Evolutionary conservation across 495 filamentous ascomycete species (phyloP), one percentile per base, ranked within the genome.

Genomic region (Penicillium antarcticum): DNA sequence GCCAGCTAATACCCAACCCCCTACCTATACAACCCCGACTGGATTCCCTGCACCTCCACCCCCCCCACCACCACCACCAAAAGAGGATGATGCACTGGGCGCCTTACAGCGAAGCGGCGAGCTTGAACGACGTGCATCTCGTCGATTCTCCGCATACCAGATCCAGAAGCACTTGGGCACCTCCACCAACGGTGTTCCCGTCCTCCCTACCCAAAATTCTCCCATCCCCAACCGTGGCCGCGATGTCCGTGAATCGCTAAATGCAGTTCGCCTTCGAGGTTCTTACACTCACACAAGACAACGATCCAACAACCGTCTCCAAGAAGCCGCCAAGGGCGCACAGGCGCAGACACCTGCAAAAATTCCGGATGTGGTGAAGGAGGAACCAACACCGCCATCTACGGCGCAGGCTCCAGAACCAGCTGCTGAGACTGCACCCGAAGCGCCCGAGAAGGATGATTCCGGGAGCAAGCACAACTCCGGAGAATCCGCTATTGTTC

Each of bases 111-210:
- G 89, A 65, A 91, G 91, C 45, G 90, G 91, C 5, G 90, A 96
- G 50, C 73, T 97, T n/a, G 92, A 97, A 61, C 80, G 94, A 56
- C 81, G 94, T 57, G 95, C 94, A 9, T 97, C 95, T 3, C 79
- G 92, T 58, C 76, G 94, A 57, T 97, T 97, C 63, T 97, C 92
- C 26, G 85, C 87, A 35, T 98, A 97, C 69, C 95, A 97, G 58
- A 92, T 97, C 40, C 88, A 89, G 18, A 97, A 95, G 58, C 90
- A 95, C 52, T 78, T 97, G 3, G 94, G 92, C 2, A 80, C 84
- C 19, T 86, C 86, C 29, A 77, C 88, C 12, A 88, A 85, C 64
- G 91, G 88, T 14, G 83, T 97, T 5, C 89, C 91, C 4, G 87
- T 95, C 71, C 75, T 96, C 7, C 90, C 92, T 31, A 72, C 86